Base-by-base conservation (phyloP, 2,329 filamentous ascomycete genomes). In the Helicocarpus griseus region DNA sequence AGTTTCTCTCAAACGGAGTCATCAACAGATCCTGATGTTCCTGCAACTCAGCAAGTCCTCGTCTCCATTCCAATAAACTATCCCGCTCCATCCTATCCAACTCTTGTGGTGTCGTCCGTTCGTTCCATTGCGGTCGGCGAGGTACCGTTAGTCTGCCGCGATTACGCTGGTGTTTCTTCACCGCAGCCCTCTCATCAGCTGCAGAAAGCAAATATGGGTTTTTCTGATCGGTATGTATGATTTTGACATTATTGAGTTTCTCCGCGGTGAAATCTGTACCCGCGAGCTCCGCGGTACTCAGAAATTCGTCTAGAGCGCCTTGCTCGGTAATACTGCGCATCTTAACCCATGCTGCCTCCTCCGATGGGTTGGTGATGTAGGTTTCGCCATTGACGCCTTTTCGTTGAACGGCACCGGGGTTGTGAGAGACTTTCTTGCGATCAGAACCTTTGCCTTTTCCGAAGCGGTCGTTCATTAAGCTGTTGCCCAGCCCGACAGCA, bases 281-380 rank as follows among this genome's bases (percentile, higher is more conserved):
- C n/a, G 93, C 93, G 60, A 98, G 76, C 73, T 97, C 90, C 57
- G 93, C 94, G 1, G 93, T 98, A 52, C 86, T 87, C 57, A 98
- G 76, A 69, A 98, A 98, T 70, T 98, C 93, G 69, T 98, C 93
- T 56, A 98, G 82, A 41, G 90, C 90, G 60, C 86, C 90, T 72
- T 98, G 93, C 75, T 98, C 89, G 4, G 93, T 98, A 60, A 98
- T 87, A 68, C 89, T 95, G 74, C 91, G 89, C 93, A 98, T 97
- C 77, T 97, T 98, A 65, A 97, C 89, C 89, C 90, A 98, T 60
- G 88, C 80, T 33, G 91, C 93, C 73, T 97, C 90, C 67, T 94
- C 84, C 61, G 83, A 84, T 58, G 87, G 85, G 67, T 95, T 96
- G 46, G 89, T 93, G 62, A 97, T 83, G 69, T 98, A 98, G 60